Conservation (phyloP, 2,329 filamentous ascomycete species). For the Neofusicoccum cordaticola region DNA sequence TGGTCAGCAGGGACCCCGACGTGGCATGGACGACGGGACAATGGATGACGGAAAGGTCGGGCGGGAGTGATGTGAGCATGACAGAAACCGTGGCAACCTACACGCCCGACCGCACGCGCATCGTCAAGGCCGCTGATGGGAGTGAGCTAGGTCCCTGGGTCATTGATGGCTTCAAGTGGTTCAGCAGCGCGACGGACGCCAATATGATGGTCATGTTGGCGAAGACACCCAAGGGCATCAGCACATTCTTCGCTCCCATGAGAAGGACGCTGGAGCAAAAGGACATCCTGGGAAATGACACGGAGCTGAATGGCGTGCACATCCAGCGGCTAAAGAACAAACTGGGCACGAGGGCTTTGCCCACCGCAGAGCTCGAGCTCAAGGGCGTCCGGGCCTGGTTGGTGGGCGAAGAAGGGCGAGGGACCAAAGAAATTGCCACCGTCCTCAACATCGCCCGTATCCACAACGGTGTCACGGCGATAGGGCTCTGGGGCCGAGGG, state of each 20-base stretch:
- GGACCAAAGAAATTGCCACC: slow-evolving; percentile 65
- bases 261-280: slow-evolving; percentile 35
- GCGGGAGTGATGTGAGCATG: slow-evolving; percentile 66
- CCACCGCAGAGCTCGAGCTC: slow-evolving; percentile 69
- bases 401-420: slow-evolving; percentile 64
- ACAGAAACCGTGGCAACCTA: slow-evolving; percentile 58
- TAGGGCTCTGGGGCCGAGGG: slow-evolving; percentile 55
- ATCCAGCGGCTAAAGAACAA: slow-evolving; percentile 72
- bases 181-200: slow-evolving; percentile 64
- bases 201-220: slow-evolving; percentile 65
- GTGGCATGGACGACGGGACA: slow-evolving; percentile 69
- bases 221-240: slow-evolving; percentile 54
- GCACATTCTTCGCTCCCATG: slow-evolving; percentile 65
- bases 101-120: no score
- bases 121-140: slow-evolving; percentile 25
- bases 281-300: slow-evolving; percentile 16
- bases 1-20: slow-evolving; percentile 52
- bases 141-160: slow-evolving; percentile 56
- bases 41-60: slow-evolving; percentile 66
- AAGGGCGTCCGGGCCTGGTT: slow-evolving; percentile 47
- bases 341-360: slow-evolving; percentile 65
- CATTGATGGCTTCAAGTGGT: slow-evolving; percentile 70
- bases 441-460: slow-evolving; percentile 66
- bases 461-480: slow-evolving; percentile 54
- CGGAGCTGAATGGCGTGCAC: slow-evolving; percentile 62